Evolutionary conservation across 164 flowering plant genomes (phyloP).

Genomic region (Kingdonia uniflora): DNA sequence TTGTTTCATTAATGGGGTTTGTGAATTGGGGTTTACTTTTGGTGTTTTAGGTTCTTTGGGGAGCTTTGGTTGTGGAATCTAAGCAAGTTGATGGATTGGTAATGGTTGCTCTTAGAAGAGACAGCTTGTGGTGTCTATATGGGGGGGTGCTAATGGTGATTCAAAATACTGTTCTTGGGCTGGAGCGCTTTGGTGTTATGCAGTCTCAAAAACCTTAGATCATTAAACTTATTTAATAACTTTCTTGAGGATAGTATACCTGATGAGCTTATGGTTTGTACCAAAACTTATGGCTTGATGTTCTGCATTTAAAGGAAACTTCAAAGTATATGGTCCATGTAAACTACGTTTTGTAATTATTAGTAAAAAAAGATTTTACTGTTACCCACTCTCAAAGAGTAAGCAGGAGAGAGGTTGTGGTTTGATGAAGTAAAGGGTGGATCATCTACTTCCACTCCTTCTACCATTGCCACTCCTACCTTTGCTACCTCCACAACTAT

Average conservation of each 20-base stretch:
- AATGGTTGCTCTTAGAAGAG: constrained; percentile 51
- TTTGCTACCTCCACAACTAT: too few relatives aligned
- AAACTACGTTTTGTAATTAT: too few relatives aligned
- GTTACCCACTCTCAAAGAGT: too few relatives aligned
- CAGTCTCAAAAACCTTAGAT: constrained; percentile 46
- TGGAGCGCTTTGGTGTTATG: constrained; percentile 55
- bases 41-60: constrained; percentile 27
- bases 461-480: too few relatives aligned
- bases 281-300: too few relatives aligned
- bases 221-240: constrained; percentile 78
- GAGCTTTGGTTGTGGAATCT: constrained; percentile 32
- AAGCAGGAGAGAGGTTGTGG: too few relatives aligned
- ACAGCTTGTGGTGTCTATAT: constrained; percentile 40
- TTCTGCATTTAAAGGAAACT: too few relatives aligned
- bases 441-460: too few relatives aligned
- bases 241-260: constrained; percentile 51
- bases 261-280: constrained; percentile 46
- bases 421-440: too few relatives aligned
- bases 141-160: too few relatives aligned
- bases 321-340: too few relatives aligned
- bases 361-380: too few relatives aligned
- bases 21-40: constrained; percentile 18
- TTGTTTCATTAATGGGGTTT: not conserved
- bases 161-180: constrained; percentile 68
- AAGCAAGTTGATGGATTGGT: constrained; percentile 40